Percentiles rank a stretch among this genome's conserved stretches.
Conservation (phyloP, 2,329 filamentous ascomycete species). For the Exophiala sideris region DNA sequence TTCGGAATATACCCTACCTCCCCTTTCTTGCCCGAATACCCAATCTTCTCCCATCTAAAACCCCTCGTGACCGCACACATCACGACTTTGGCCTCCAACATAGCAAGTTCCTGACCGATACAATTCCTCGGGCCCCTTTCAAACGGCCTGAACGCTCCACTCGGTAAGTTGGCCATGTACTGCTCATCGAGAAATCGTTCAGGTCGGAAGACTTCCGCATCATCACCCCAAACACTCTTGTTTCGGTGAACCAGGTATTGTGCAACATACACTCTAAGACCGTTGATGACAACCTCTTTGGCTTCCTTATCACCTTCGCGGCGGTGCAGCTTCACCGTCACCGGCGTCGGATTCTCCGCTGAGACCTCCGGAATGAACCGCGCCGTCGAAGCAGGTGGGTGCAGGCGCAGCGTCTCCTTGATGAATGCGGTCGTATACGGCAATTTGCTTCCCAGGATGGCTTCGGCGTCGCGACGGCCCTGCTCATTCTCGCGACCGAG, state of each 20-base stretch:
- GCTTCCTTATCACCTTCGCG: slow-evolving; percentile 15
- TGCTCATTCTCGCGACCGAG: slow-evolving; percentile 21
- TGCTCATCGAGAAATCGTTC: slow-evolving; percentile 47
- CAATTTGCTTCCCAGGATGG: slow-evolving; percentile 48
- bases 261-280: slow-evolving; percentile 22
- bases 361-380: slow-evolving; percentile 13
- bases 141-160: slow-evolving; percentile 54
- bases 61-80: slow-evolving; percentile 50
- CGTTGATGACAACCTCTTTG: slow-evolving; percentile 12
- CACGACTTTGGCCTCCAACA: slow-evolving; percentile 52
- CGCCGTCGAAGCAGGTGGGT: slow-evolving; percentile 27
- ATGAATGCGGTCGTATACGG: slow-evolving; percentile 46
- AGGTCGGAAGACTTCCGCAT: slow-evolving; percentile 45
- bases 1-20: slow-evolving; percentile 4
- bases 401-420: slow-evolving; percentile 39
- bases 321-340: slow-evolving; percentile 9
- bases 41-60: slow-evolving; percentile 45
- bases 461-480: slow-evolving; percentile 39
- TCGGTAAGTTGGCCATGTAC: slow-evolving; percentile 28
- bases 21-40: slow-evolving; percentile 15
- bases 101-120: slow-evolving; percentile 55
- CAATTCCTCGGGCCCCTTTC: slow-evolving; percentile 55
- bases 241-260: slow-evolving; percentile 37
- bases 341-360: slow-evolving; percentile 3
- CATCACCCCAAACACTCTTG: slow-evolving; percentile 41